phyloP scores from a whole-genome alignment of 129 eudicot genomes.

The Helichrysum umbraculigerum region DNA sequence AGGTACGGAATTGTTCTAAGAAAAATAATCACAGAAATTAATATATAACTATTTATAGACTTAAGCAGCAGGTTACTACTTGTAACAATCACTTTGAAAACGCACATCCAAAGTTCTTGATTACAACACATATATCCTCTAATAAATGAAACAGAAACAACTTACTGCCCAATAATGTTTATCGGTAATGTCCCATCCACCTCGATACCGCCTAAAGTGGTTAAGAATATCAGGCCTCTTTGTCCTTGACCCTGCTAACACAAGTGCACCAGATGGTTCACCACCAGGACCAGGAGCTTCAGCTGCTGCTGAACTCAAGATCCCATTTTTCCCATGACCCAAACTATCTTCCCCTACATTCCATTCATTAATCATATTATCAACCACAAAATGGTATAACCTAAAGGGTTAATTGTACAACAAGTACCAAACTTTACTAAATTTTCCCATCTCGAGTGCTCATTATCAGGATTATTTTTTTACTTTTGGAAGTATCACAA shows the following conservation, averaged over 20 bases:
- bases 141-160: not conserved
- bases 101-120: not conserved
- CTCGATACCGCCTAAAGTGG: constrained; percentile 58
- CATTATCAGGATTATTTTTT: too few species aligned
- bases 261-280: constrained; percentile 49
- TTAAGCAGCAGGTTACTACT: not conserved
- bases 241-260: constrained; percentile 72
- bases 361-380: constrained; percentile 19
- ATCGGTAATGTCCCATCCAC: constrained; percentile 88
- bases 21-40: too few species aligned
- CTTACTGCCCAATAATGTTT: constrained; percentile 97
- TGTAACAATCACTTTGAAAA: not conserved
- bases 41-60: not conserved
- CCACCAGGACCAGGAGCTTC: constrained; percentile 59
- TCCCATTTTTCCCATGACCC: constrained; percentile 61
- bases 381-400: not conserved
- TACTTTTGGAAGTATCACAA: too few species aligned
- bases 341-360: constrained; percentile 55
- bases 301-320: constrained; percentile 35
- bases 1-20: not conserved
- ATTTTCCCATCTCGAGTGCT: too few species aligned
- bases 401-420: too few species aligned
- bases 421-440: too few species aligned
- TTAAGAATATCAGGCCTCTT: constrained; percentile 77
- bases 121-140: not conserved